phyloP scores from a whole-genome alignment of 2,329 filamentous ascomycete species.

The Aspergillus quadricinctus region DNA sequence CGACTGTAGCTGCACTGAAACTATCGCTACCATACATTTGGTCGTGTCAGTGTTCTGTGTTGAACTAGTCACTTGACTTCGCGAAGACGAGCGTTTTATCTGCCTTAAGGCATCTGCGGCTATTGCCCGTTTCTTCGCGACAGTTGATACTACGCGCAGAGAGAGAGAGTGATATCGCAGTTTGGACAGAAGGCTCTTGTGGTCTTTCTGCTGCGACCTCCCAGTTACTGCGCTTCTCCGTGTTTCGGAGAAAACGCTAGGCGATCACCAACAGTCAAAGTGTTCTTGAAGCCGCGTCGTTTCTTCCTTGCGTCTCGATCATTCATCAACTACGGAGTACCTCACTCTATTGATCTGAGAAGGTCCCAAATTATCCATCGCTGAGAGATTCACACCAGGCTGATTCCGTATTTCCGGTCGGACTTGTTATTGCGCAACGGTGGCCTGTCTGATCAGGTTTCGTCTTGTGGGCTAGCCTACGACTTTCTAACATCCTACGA shows the following conservation, averaged over 20 bases:
- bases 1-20: background rate
- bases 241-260: background rate
- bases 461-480: background rate
- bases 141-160: background rate
- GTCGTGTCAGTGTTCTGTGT: background rate
- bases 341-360: background rate
- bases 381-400: background rate
- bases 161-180: background rate
- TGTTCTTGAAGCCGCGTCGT: background rate
- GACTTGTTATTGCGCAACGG: background rate
- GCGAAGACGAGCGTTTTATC: background rate
- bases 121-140: background rate
- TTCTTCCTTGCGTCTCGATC: background rate
- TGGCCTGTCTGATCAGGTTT: background rate
- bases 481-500: background rate
- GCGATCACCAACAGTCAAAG: background rate
- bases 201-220: background rate
- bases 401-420: background rate
- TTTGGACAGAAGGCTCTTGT: background rate
- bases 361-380: background rate
- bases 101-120: background rate
- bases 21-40: background rate
- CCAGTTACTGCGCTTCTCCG: background rate
- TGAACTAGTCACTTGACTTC: background rate
- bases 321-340: background rate